These are phyloP conservation scores for Astrephomene gubernaculifera DNA, from an alignment of 139 green algal species.

Conservation along the genomic window DNA sequence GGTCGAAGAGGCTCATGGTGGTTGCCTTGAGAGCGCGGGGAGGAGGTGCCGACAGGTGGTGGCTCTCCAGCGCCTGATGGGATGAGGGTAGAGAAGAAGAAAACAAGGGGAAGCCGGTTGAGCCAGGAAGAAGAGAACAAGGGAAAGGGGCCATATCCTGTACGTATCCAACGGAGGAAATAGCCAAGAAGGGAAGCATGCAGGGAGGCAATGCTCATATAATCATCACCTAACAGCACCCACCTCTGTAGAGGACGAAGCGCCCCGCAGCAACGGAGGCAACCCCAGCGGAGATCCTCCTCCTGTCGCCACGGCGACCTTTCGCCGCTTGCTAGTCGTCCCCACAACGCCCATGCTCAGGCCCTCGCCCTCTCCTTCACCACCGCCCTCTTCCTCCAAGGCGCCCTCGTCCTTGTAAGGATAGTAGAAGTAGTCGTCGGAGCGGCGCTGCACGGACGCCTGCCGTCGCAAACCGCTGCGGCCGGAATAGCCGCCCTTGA, in stretches of 20 bases:
- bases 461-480: no score
- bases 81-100: no score
- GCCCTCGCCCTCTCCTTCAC: no score
- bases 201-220: not conserved
- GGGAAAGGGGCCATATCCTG: not conserved
- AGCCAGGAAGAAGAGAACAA: not conserved
- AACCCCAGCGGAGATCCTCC: not conserved
- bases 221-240: no score
- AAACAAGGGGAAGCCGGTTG: not conserved
- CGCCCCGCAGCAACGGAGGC: not conserved
- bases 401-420: not conserved
- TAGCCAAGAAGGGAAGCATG: not conserved
- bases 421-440: constrained; percentile 33
- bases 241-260: not conserved
- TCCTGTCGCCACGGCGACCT: not conserved
- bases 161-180: not conserved
- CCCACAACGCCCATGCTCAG: no score
- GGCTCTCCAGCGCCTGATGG: no score
- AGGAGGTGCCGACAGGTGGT: no score
- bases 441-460: constrained; percentile 7
- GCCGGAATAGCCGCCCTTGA: not conserved
- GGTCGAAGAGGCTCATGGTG: no score
- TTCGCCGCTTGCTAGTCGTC: not conserved
- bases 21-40: no score
- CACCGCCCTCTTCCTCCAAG: not conserved